Conservation (phyloP, 805 yeast species). For the Groenewaldozyma tartarivorans region DNA sequence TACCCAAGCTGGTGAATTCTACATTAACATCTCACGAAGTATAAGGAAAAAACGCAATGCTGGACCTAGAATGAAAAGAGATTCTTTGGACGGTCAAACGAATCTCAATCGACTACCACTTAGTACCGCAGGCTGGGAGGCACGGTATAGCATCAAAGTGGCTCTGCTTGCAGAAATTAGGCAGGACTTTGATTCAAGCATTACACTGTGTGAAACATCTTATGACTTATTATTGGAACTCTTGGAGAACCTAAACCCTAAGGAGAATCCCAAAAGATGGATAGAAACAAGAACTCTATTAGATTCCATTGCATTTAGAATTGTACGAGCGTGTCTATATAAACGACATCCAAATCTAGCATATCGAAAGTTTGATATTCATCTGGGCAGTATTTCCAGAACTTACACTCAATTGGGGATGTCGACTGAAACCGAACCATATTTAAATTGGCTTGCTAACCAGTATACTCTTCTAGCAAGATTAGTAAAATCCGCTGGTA, state of each 20-base stretch:
- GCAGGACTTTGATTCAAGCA: slow-evolving; percentile 38
- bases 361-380: slow-evolving; percentile 54
- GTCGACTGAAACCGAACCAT: slow-evolving; percentile 23
- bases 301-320: slow-evolving; percentile 55
- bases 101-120: slow-evolving; percentile 16
- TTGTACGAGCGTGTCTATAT: slow-evolving; percentile 51
- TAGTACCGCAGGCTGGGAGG: slow-evolving; percentile 34
- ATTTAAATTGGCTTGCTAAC: slow-evolving; percentile 45
- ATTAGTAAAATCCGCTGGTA: slow-evolving; percentile 41
- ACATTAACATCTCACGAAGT: slow-evolving; percentile 31
- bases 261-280: slow-evolving; percentile 28
- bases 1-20: slow-evolving; percentile 38
- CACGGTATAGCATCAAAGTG: slow-evolving; percentile 42
- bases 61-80: slow-evolving; percentile 9
- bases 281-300: slow-evolving; percentile 38
- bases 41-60: slow-evolving; percentile 31
- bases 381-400: slow-evolving; percentile 42
- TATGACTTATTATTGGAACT: slow-evolving; percentile 41
- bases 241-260: slow-evolving; percentile 22
- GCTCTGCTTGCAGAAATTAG: slow-evolving; percentile 43
- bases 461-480: slow-evolving; percentile 63
- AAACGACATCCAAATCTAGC: slow-evolving; percentile 50
- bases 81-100: not conserved
- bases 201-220: slow-evolving; percentile 42
- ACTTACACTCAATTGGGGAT: slow-evolving; percentile 26